These are phyloP conservation scores for Brachypodium distachyon DNA, from an alignment of 202 grass and related monocot species.

Conservation along the genomic window DNA sequence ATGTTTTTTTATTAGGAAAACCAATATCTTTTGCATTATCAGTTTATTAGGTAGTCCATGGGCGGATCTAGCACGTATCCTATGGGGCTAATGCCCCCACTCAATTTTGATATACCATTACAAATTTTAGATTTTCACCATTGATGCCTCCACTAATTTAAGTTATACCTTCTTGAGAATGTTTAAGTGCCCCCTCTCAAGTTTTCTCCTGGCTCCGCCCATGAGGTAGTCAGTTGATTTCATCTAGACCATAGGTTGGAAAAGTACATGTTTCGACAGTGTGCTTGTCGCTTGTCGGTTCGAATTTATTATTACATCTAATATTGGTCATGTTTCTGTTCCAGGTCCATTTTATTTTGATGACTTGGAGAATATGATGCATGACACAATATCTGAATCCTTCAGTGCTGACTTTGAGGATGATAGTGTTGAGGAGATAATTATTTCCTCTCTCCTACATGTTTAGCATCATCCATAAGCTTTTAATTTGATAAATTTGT, in stretches of 20 bases:
- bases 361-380: conserved; percentile 57
- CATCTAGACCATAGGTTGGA: not conserved
- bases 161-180: no score
- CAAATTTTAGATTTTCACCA: no score
- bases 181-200: no score
- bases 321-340: not conserved
- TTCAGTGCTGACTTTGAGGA: conserved; percentile 62
- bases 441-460: not conserved
- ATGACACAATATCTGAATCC: conserved; percentile 26
- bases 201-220: no score
- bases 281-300: not conserved
- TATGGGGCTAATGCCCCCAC: no score
- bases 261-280: not conserved
- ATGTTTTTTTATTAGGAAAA: not conserved
- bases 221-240: not conserved
- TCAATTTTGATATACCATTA: no score
- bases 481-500: no score
- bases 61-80: no score
- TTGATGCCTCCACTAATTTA: no score
- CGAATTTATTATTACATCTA: not conserved
- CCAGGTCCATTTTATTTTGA: conserved; percentile 60
- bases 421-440: conserved; percentile 63
- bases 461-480: not conserved
- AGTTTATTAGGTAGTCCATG: no score
- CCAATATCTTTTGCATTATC: not conserved